phyloP scores from a whole-genome alignment of 2,329 filamentous ascomycete species.

The Blastomyces percursus region DNA sequence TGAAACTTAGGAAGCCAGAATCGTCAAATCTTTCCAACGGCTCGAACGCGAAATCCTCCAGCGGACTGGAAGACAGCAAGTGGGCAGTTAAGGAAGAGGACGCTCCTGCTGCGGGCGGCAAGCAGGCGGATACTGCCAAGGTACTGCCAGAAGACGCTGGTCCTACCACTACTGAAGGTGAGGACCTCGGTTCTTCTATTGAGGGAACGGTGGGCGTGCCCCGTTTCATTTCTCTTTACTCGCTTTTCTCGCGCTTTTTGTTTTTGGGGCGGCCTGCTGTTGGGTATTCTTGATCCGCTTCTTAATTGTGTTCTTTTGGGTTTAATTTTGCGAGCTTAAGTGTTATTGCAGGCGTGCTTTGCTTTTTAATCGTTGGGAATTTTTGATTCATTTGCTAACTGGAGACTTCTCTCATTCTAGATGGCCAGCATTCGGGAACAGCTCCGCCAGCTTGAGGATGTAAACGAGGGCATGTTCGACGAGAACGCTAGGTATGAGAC shows the following conservation, averaged over 20 bases:
- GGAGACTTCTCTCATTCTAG: conserved; percentile 23
- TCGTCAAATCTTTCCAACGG: conserved; percentile 12
- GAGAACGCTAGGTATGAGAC: conserved; percentile 30
- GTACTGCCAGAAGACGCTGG: conserved; percentile 21
- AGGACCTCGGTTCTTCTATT: conserved; percentile 39
- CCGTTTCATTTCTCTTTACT: conserved; percentile 25
- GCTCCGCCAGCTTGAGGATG: conserved; percentile 36
- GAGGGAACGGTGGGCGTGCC: conserved; percentile 39
- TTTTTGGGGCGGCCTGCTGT: conserved; percentile 15
- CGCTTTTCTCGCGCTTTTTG: conserved; percentile 8
- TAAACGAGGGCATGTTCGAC: conserved; percentile 36
- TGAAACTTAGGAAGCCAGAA: conserved; percentile 8
- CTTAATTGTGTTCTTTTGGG: conserved; percentile 16
- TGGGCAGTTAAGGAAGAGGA: conserved; percentile 26
- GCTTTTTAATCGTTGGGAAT: neutral
- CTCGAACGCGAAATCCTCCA: conserved; percentile 14
- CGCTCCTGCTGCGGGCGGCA: conserved; percentile 18
- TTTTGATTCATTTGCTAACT: conserved; percentile 15
- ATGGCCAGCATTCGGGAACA: conserved; percentile 40
- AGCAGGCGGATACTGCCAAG: conserved; percentile 15
- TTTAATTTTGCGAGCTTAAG: conserved; percentile 13
- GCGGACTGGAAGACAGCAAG: conserved; percentile 30
- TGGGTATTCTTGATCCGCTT: conserved; percentile 9
- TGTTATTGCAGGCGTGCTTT: neutral
- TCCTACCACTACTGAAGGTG: conserved; percentile 34